Percentiles rank a stretch among this genome's conserved stretches.
These are phyloP conservation scores for Pseudogymnoascus sp. DNA, from an alignment of 2,329 filamentous ascomycete species.

Conservation along the genomic window DNA sequence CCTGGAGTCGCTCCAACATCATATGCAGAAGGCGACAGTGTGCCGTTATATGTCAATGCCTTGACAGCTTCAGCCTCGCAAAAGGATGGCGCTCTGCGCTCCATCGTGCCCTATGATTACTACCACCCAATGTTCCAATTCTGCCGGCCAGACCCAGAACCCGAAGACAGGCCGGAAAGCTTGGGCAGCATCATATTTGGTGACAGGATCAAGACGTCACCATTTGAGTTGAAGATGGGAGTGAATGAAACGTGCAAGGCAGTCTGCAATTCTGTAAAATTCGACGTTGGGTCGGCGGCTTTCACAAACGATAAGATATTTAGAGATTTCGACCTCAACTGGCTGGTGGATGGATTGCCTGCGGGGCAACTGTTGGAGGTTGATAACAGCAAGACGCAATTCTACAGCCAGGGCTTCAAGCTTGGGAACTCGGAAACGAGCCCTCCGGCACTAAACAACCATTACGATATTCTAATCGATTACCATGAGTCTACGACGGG, in stretches of 20 bases:
- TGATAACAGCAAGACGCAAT: slow-evolving; percentile 65
- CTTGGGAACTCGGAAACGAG: slow-evolving; percentile 57
- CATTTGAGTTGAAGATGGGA: slow-evolving; percentile 81
- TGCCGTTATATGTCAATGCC: slow-evolving; percentile 87
- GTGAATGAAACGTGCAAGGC: slow-evolving; percentile 81
- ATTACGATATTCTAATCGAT: slow-evolving; percentile 90
- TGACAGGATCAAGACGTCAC: slow-evolving; percentile 94
- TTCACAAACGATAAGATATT: slow-evolving; percentile 80
- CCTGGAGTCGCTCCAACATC: slow-evolving; percentile 92
- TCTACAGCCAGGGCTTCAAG: slow-evolving; percentile 87
- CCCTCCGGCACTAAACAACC: slow-evolving; percentile 71
- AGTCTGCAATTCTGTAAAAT: slow-evolving; percentile 63
- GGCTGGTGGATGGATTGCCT: slow-evolving; percentile 89
- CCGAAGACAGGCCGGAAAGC: slow-evolving; percentile 76
- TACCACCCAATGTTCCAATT: slow-evolving; percentile 85
- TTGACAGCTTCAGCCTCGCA: slow-evolving; percentile 77
- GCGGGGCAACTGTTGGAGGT: slow-evolving; percentile 80
- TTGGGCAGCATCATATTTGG: slow-evolving; percentile 95
- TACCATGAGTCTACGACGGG: slow-evolving; percentile 72
- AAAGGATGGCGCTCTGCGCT: slow-evolving; percentile 73
- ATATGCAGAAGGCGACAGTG: slow-evolving; percentile 70
- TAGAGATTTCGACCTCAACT: slow-evolving; percentile 87
- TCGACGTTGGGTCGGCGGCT: slow-evolving; percentile 56
- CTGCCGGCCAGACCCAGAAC: slow-evolving; percentile 70
- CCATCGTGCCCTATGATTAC: slow-evolving; percentile 95